Evolutionary conservation across 169 alveolate genomes (phyloP).

Genomic region (Plasmodium cynomolgi): DNA sequence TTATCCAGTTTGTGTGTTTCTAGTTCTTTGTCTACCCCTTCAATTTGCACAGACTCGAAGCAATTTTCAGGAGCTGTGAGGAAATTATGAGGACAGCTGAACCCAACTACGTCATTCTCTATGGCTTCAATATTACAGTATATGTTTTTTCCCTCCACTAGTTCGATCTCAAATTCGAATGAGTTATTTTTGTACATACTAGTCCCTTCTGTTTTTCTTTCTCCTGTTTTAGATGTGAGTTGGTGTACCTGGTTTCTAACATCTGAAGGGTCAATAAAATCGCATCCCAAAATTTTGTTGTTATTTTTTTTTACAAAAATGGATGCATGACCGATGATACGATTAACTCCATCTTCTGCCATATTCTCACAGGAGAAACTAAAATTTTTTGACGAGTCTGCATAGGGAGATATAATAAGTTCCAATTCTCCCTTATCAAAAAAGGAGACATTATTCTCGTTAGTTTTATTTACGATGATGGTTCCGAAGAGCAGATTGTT

Average conservation of each 20-base stretch:
- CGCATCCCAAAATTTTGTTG: conserved; percentile 66
- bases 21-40: conserved; percentile 40
- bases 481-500: conserved; percentile 32
- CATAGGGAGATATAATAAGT: conserved; percentile 46
- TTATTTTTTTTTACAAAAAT: conserved; percentile 58
- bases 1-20: conserved; percentile 39
- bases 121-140: conserved; percentile 66
- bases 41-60: conserved; percentile 55
- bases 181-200: neutral
- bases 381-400: conserved; percentile 31
- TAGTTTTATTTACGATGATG: conserved; percentile 8
- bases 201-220: neutral
- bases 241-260: neutral
- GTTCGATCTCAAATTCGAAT: conserved; percentile 45
- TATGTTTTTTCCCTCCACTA: conserved; percentile 29
- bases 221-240: neutral
- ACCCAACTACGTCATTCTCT: conserved; percentile 67
- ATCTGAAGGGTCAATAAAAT: conserved; percentile 19
- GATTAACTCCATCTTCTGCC: conserved; percentile 1
- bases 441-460: conserved; percentile 17
- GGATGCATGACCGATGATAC: conserved; percentile 39
- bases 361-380: conserved; percentile 48
- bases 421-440: conserved; percentile 53
- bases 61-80: conserved; percentile 48
- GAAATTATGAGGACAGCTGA: conserved; percentile 64